phyloP scores from a whole-genome alignment of 164 flowering plant species.

The Pachysandra terminalis region DNA sequence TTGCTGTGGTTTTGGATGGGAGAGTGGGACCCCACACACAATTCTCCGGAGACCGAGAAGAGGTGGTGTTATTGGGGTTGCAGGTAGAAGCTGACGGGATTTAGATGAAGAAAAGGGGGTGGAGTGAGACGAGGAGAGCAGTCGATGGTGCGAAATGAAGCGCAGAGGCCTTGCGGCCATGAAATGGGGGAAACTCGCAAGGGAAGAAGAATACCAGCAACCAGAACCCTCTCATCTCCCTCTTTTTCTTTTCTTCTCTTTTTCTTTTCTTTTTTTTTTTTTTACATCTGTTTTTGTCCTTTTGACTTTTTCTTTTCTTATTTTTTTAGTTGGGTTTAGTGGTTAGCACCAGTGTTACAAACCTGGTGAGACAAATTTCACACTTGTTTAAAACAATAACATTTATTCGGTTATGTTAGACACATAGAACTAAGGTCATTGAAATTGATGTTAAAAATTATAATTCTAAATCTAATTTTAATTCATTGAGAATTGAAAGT shows the following conservation, averaged over 20 bases:
- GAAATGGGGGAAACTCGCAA: conserved; percentile 15
- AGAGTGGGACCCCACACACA: conserved; percentile 20
- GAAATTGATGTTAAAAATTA: too few species aligned
- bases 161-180: conserved; percentile 74
- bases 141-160: conserved; percentile 22
- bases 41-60: conserved; percentile 25
- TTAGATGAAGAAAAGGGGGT: conserved; percentile 1
- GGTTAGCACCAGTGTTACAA: too few species aligned
- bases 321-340: background rate
- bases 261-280: background rate
- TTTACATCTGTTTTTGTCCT: background rate
- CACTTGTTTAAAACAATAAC: too few species aligned
- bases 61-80: background rate
- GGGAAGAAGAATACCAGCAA: background rate
- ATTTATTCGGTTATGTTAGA: too few species aligned
- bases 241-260: background rate
- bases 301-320: background rate
- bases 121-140: conserved; percentile 12
- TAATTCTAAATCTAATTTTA: too few species aligned
- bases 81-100: background rate
- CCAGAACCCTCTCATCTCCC: background rate
- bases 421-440: too few species aligned
- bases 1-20: conserved; percentile 14
- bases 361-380: too few species aligned
- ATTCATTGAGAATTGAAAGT: too few species aligned